Base-by-base conservation (phyloP, 129 eudicot species). In the Escallonia herrerae region DNA sequence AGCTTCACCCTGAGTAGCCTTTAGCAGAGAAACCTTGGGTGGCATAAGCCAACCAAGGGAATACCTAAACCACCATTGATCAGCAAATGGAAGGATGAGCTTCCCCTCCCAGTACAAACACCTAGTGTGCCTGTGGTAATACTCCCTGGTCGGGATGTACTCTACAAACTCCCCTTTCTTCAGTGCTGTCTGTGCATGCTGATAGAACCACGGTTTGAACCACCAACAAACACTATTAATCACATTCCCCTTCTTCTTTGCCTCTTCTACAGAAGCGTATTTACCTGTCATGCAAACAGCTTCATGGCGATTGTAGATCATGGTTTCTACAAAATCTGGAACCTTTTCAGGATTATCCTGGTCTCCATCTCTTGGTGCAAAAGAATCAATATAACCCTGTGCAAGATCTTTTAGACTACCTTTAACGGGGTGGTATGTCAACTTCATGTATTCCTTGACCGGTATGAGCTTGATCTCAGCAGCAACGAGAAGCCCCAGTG, bases 1-100 rank as follows among this genome's bases (percentile, higher is more conserved):
- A 12, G 96, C 95, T 72, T 91, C 97, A 68, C 97, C 96, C 78
- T 91, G 97, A 4, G 97, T 91, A 43, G 97, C 97, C 81, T 91
- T 91, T 2, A 91, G 97, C n/a, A 91, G 81, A 40, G 96, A 87
- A 72, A 91, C 95, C 90, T 91, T 91, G 47, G 97, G 97, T 2
- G 97, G 97, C 97, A 91, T 87, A 75, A 91, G 58, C 97, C 97
- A 91, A 0, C 97, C 97, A 13, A 91, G 73, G 46, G 84, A 77
- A 77, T 54, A 79, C 70, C 97, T 85, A 64, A 91, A 91, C 97
- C 97, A 91, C 67, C 75, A 87, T 59, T 91, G 97, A 77, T 91
- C 97, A 63, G 43, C 97, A 49, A 91, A 91, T 6, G 97, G 97
- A 74, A 91, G 95, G 44, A 91, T 91, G n/a, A 91, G 96, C 79